phyloP scores from a whole-genome alignment of 2,329 filamentous ascomycete genomes.

The Blastomyces silverae region DNA sequence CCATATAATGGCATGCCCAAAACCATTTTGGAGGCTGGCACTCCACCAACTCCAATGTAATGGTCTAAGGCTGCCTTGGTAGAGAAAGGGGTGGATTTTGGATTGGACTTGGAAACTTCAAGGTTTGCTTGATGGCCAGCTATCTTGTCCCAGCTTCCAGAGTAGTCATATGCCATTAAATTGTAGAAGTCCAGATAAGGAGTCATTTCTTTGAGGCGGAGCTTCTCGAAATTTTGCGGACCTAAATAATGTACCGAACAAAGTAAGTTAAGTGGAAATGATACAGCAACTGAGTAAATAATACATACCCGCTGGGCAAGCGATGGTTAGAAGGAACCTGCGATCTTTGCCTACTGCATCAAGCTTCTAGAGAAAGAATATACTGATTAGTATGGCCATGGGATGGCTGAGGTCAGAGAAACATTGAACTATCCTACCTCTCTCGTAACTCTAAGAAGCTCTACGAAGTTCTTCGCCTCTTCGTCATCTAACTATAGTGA shows the following conservation, averaged over 20 bases:
- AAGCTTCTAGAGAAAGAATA: conserved; percentile 11
- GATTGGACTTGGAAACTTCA: conserved; percentile 53
- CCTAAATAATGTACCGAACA: conserved; percentile 24
- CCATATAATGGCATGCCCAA: conserved; percentile 97
- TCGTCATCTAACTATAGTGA: conserved; percentile 30
- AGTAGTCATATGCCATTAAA: conserved; percentile 77
- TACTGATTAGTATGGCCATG: background rate
- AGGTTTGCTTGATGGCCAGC: conserved; percentile 81
- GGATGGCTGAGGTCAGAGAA: background rate
- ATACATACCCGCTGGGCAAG: conserved; percentile 41
- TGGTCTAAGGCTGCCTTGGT: conserved; percentile 61
- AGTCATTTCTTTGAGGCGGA: conserved; percentile 42
- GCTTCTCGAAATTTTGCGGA: conserved; percentile 38
- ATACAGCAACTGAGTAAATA: background rate
- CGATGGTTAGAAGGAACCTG: conserved; percentile 46
- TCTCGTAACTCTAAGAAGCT: conserved; percentile 40
- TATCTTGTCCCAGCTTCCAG: conserved; percentile 68
- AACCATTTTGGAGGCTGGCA: conserved; percentile 66
- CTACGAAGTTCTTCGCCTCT: conserved; percentile 41
- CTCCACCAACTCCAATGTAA: conserved; percentile 57
- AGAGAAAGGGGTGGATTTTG: conserved; percentile 68
- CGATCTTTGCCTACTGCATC: conserved; percentile 26
- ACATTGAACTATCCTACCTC: conserved; percentile 26
- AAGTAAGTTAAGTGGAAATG: background rate
- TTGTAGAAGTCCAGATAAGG: conserved; percentile 49